phyloP scores from a whole-genome alignment of 1,284 basidiomycete genomes.

The Inonotus hispidus region DNA sequence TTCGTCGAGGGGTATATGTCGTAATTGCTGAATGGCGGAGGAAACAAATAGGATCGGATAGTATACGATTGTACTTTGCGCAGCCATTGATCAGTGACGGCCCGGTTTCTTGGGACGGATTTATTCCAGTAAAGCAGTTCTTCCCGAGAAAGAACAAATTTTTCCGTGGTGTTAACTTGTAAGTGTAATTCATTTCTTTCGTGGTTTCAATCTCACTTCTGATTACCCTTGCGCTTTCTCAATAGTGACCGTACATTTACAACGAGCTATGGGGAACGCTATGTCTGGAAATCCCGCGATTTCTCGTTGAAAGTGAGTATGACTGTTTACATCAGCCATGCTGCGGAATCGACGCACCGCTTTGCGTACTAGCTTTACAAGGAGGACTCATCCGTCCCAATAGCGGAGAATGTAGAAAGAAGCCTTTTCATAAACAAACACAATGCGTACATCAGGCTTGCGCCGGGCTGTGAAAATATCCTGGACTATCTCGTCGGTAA shows the following conservation, averaged over 20 bases:
- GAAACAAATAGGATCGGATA: not conserved
- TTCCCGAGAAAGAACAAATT: no score
- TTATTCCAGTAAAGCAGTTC: no score
- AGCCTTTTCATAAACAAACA: not conserved
- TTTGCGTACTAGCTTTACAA: not conserved
- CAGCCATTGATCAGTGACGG: no score
- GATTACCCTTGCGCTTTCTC: not conserved
- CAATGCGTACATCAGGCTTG: not conserved
- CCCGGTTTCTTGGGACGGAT: not conserved
- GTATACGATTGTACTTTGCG: not conserved
- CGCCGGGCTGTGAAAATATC: not conserved
- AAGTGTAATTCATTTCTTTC: no score
- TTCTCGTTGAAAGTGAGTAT: not conserved
- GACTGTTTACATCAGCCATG: no score
- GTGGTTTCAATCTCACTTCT: not conserved
- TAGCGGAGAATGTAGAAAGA: not conserved
- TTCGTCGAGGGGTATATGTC: not conserved
- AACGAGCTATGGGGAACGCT: not conserved
- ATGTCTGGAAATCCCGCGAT: not conserved
- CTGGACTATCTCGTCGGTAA: not conserved
- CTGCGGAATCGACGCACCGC: not conserved
- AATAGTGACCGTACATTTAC: not conserved
- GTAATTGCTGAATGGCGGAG: constrained; percentile 1
- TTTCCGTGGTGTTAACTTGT: no score
- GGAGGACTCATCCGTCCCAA: not conserved